Evolutionary conservation across 2,329 filamentous ascomycete genomes (phyloP).

Genomic region (Capronia coronata): DNA sequence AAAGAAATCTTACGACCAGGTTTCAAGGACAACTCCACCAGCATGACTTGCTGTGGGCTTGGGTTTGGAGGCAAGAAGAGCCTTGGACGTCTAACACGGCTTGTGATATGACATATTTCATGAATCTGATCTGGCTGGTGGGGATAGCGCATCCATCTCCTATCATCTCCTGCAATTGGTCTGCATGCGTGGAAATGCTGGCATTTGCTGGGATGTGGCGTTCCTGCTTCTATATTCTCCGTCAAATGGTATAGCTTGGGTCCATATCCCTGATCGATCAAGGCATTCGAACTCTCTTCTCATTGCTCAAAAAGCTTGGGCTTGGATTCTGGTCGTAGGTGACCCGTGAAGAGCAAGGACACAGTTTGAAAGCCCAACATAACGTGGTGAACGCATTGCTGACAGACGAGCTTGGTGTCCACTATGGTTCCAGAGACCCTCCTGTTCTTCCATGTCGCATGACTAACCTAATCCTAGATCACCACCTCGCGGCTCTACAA

Average conservation of each 20-base stretch:
- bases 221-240: slow-evolving; percentile 6
- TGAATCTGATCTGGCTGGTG: slow-evolving; percentile 8
- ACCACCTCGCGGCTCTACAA: slow-evolving; percentile 21
- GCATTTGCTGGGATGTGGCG: slow-evolving; percentile 13
- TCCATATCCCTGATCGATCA: slow-evolving; percentile 2
- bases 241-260: slow-evolving; percentile 10
- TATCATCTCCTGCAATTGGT: slow-evolving; percentile 13
- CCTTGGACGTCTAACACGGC: slow-evolving; percentile 11
- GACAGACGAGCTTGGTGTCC: slow-evolving; percentile 8
- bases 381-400: too few species aligned
- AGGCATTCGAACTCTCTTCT: background rate
- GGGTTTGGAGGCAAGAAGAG: slow-evolving; percentile 6
- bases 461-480: slow-evolving; percentile 19
- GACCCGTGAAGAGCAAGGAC: background rate
- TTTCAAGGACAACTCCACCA: slow-evolving; percentile 23
- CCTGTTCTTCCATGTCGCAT: background rate
- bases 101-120: slow-evolving; percentile 21
- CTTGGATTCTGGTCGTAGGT: background rate
- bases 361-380: background rate
- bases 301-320: background rate
- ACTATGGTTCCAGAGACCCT: slow-evolving; percentile 15
- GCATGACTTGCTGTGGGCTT: slow-evolving; percentile 16
- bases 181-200: slow-evolving; percentile 14
- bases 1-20: slow-evolving; percentile 24
- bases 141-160: background rate